These are phyloP conservation scores for Plasmodium vivax DNA, from an alignment of 169 alveolate genomes.

Conservation along the genomic window DNA sequence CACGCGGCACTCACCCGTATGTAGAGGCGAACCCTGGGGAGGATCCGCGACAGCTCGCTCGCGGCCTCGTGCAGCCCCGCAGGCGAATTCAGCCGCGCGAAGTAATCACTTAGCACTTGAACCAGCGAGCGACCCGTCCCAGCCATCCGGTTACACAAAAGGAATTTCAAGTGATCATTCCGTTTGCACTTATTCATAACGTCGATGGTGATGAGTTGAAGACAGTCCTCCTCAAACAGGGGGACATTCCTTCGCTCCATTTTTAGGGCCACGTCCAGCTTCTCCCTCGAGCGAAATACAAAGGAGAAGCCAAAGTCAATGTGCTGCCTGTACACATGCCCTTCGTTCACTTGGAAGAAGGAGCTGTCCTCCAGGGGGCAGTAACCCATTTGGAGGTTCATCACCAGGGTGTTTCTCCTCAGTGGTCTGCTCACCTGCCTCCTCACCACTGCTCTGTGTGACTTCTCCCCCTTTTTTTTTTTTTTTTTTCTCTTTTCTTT, in stretches of 20 bases:
- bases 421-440: background rate
- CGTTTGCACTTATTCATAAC: conserved; percentile 38
- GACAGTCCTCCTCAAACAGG: background rate
- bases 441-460: background rate
- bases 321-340: conserved; percentile 15
- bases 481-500: background rate
- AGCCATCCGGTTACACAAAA: conserved; percentile 1
- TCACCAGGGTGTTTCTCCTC: background rate
- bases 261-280: conserved; percentile 18
- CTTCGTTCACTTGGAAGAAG: conserved; percentile 17
- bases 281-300: background rate
- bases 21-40: conserved; percentile 31
- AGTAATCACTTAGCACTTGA: background rate
- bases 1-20: background rate
- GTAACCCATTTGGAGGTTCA: background rate
- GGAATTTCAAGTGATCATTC: background rate
- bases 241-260: conserved; percentile 14
- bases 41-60: conserved; percentile 25
- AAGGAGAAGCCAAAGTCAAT: conserved; percentile 30
- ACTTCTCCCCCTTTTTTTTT: background rate
- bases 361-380: background rate
- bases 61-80: conserved; percentile 6
- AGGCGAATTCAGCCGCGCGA: background rate
- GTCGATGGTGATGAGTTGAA: conserved; percentile 16
- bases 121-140: background rate